phyloP scores from a whole-genome alignment of 306 rosid genomes.

The Ammopiptanthus mongolicus region DNA sequence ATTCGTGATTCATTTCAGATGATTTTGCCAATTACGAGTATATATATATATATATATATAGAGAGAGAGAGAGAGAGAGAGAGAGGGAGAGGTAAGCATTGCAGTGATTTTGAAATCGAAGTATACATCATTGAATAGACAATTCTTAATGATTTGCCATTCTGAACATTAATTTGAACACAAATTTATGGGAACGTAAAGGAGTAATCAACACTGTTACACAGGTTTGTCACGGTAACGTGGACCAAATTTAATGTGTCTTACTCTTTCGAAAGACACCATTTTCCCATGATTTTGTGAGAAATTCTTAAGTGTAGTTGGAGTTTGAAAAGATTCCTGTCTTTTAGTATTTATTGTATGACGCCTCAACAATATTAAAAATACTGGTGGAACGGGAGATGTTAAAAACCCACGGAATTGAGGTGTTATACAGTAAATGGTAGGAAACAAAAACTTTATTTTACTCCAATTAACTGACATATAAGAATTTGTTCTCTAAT shows the following conservation, averaged over 20 bases:
- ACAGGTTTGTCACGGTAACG: constrained; percentile 2
- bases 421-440: background rate
- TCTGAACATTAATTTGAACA: background rate
- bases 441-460: too few species aligned
- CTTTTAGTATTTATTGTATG: background rate
- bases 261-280: constrained; percentile 16
- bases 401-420: background rate
- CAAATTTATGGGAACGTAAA: background rate
- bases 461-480: background rate
- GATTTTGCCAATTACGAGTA: too few species aligned
- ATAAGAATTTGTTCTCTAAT: background rate
- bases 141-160: background rate
- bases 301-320: background rate
- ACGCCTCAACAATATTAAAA: background rate
- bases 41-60: too few species aligned
- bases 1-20: too few species aligned
- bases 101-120: too few species aligned
- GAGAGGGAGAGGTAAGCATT: too few species aligned
- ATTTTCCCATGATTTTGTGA: background rate
- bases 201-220: background rate
- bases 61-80: too few species aligned
- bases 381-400: too few species aligned
- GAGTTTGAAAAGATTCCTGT: background rate
- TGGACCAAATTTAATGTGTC: constrained; percentile 12
- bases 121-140: background rate